A percentile compares a stretch with the other conserved stretches of the same genome.
Evolutionary conservation across 768 basidiomycete genomes (phyloP).

Genomic region (Mycena galopus): DNA sequence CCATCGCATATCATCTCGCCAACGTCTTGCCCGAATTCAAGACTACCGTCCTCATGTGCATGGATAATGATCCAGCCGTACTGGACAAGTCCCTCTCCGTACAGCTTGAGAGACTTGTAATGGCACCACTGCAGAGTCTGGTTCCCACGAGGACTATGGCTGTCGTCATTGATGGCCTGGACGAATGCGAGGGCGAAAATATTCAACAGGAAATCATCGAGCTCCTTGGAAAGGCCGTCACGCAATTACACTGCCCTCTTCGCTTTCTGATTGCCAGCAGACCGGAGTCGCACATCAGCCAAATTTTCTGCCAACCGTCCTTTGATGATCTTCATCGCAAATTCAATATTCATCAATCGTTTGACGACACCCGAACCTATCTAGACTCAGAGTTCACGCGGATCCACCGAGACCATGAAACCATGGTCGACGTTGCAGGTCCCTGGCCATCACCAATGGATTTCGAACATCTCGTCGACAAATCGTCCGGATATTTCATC

Average conservation of each 20-base stretch:
- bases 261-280: neutral
- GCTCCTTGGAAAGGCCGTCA: neutral
- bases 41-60: neutral
- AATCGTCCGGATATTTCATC: conserved; percentile 3
- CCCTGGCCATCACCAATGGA: neutral
- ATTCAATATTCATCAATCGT: neutral
- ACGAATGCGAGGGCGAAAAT: neutral
- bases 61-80: neutral
- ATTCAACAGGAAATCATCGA: neutral
- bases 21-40: neutral
- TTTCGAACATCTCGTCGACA: neutral
- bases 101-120: neutral
- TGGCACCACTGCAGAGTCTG: neutral
- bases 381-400: neutral
- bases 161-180: neutral
- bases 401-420: neutral
- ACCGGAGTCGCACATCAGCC: neutral
- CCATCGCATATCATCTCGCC: neutral
- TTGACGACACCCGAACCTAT: neutral
- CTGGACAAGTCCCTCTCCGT: neutral
- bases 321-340: neutral
- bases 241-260: neutral
- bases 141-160: neutral
- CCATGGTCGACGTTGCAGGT: neutral
- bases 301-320: neutral